Conservation (phyloP, 2,329 filamentous ascomycete species). For the Ustulina deusta region DNA sequence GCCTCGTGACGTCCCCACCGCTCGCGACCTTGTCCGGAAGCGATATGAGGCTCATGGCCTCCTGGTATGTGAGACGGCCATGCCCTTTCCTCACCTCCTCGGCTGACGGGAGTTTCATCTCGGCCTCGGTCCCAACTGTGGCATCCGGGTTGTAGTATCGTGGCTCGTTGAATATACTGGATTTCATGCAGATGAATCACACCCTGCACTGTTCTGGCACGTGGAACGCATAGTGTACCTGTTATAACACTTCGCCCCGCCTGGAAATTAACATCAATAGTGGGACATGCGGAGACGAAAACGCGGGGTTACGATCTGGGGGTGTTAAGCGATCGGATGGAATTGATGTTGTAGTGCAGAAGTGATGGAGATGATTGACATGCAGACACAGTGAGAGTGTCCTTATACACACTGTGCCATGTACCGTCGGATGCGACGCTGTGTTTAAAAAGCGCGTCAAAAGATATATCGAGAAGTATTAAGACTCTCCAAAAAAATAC, state of each 20-base stretch:
- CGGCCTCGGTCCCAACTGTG: not conserved
- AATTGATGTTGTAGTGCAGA: too few species aligned
- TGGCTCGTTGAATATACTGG: not conserved
- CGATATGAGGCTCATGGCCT: conserved; percentile 52
- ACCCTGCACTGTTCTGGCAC: not conserved
- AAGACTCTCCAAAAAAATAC: not conserved
- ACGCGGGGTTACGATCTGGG: not conserved
- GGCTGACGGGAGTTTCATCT: conserved; percentile 31
- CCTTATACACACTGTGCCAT: too few species aligned
- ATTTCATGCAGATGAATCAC: not conserved
- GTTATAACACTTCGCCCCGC: not conserved
- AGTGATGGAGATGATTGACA: not conserved
- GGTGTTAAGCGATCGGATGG: too few species aligned
- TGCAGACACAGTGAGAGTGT: too few species aligned
- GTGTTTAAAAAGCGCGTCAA: too few species aligned
- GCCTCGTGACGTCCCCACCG: conserved; percentile 40
- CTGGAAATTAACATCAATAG: not conserved
- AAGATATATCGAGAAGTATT: not conserved
- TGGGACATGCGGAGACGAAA: not conserved
- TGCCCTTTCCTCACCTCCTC: conserved; percentile 30
- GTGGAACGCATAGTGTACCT: not conserved
- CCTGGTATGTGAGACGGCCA: conserved; percentile 52
- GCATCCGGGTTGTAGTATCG: conserved; percentile 4
- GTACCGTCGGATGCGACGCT: not conserved
- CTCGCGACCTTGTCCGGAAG: conserved; percentile 45